Evolutionary conservation across 176 grass and related monocot genomes (phyloP).

Genomic region (Triticum timopheevii): DNA sequence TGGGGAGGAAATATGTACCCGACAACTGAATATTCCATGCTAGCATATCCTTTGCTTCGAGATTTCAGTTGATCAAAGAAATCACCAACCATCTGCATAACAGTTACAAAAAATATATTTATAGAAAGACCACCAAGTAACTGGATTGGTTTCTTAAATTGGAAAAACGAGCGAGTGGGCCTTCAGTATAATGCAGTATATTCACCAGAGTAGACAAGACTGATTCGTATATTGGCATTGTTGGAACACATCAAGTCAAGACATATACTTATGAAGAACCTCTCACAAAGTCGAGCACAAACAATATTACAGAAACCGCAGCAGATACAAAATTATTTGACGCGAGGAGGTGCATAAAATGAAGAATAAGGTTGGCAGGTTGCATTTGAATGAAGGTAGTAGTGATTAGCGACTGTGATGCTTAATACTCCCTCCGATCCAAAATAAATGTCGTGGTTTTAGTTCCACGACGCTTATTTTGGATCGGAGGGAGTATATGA

Average conservation of each 20-base stretch:
- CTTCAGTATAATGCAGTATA: slow-evolving; percentile 1
- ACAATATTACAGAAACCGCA: slow-evolving; percentile 24
- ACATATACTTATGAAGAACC: slow-evolving; percentile 12
- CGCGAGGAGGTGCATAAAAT: neutral
- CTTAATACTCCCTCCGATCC: neutral
- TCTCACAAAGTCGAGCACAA: slow-evolving; percentile 3
- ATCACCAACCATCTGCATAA: slow-evolving; percentile 91
- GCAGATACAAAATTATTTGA: neutral
- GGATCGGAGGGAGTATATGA: neutral
- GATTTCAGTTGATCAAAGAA: slow-evolving; percentile 99
- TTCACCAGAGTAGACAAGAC: slow-evolving; percentile 1
- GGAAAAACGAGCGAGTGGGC: neutral
- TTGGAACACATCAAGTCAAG: slow-evolving; percentile 1
- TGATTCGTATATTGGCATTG: neutral
- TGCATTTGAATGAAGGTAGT: neutral
- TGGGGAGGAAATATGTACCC: slow-evolving; percentile 44
- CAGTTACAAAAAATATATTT: slow-evolving; percentile 16
- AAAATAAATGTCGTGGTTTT: no score
- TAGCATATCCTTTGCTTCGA: slow-evolving; percentile 97
- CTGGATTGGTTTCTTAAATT: neutral
- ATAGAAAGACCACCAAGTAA: slow-evolving; percentile 16
- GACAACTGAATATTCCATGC: slow-evolving; percentile 94
- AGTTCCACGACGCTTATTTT: no score
- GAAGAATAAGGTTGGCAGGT: slow-evolving; percentile 16
- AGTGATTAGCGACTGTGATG: slow-evolving; percentile 12